These are phyloP conservation scores for Houttuynia cordata DNA, from an alignment of 164 flowering plant species.

Conservation along the genomic window DNA sequence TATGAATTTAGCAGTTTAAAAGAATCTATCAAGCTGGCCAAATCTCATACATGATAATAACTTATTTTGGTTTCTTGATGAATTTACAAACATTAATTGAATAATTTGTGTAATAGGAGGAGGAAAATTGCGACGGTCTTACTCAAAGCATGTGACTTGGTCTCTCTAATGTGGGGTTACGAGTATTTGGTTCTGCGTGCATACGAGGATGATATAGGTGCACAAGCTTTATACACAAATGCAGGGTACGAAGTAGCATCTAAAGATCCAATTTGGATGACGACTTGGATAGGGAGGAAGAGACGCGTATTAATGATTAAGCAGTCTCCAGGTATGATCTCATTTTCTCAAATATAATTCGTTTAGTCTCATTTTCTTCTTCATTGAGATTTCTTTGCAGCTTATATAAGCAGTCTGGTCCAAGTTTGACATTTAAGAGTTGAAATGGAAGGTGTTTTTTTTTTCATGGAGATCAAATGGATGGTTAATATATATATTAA, in stretches of 20 bases:
- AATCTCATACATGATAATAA: too few species aligned
- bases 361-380: too few species aligned
- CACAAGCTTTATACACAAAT: conserved; percentile 49
- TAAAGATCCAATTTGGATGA: conserved; percentile 56
- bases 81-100: background rate
- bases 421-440: too few species aligned
- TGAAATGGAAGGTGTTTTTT: too few species aligned
- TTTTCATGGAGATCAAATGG: too few species aligned
- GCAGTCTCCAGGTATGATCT: conserved; percentile 10
- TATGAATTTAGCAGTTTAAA: too few species aligned
- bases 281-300: conserved; percentile 68
- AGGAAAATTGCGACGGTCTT: conserved; percentile 58
- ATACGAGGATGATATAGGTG: conserved; percentile 72
- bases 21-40: too few species aligned
- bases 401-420: too few species aligned
- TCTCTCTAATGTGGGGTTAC: conserved; percentile 49
- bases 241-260: conserved; percentile 63
- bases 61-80: too few species aligned
- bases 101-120: conserved; percentile 35
- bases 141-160: conserved; percentile 67
- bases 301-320: conserved; percentile 69
- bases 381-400: too few species aligned
- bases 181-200: conserved; percentile 60
- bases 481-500: too few species aligned
- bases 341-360: too few species aligned